Evolutionary conservation across 768 basidiomycete species (phyloP), one percentile per base, ranked within the genome.

Genomic region (Mycena capillaripes): DNA sequence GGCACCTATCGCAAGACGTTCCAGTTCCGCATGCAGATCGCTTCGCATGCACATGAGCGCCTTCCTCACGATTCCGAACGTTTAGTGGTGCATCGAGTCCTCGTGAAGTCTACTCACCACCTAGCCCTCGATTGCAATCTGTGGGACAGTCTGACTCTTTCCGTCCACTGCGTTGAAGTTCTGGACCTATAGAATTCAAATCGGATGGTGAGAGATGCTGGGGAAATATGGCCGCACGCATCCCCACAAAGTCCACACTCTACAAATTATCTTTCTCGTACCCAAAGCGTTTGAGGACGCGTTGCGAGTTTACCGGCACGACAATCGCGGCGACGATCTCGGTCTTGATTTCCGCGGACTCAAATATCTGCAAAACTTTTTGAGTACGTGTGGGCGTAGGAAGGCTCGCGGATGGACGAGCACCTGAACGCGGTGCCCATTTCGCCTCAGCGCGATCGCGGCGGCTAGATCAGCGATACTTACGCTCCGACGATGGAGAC

Each of bases 311-410:
- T 1, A 17, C 8, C 11, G 68, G 36, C 1, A 52, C 52, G 30
- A 50, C 52, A n/a, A 69, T 36, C 3, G 68, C 68, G 30, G 68
- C 60, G 2, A 59, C 68, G 4, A 69, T 44, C 11, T 69, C 68
- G 0, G n/a, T n/a, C n/a, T n/a, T n/a, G n/a, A n/a, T n/a, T n/a
- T n/a, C n/a, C n/a, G n/a, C n/a, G n/a, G n/a, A 3, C 38, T 4
- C 23, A 46, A 1, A 14, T 14, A 3, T 55, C 38, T 14, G 34
- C 68, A n/a, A 40, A 10, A n/a, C n/a, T n/a, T n/a, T n/a, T n/a
- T n/a, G n/a, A n/a, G n/a, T n/a, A n/a, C n/a, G n/a, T n/a, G n/a
- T n/a, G n/a, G n/a, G n/a, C n/a, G n/a, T n/a, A n/a, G n/a, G n/a
- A n/a, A n/a, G n/a, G n/a, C n/a, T n/a, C n/a, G n/a, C n/a, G n/a